phyloP scores from a whole-genome alignment of 768 basidiomycete species.

The Boletus coccyginus region DNA sequence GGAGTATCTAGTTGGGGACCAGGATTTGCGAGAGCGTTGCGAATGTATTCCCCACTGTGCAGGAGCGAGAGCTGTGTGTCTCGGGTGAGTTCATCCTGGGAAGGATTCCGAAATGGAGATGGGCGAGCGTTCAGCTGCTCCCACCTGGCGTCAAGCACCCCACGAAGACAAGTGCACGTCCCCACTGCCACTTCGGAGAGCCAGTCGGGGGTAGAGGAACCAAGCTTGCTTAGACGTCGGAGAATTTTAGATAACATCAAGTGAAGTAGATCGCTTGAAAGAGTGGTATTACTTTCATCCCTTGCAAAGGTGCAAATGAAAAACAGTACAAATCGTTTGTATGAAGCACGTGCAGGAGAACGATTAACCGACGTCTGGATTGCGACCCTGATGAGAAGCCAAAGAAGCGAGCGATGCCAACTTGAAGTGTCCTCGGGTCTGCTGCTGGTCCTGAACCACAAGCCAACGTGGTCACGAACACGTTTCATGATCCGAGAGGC shows the following conservation, averaged over 20 bases:
- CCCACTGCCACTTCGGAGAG: neutral
- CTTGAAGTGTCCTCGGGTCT: too few species aligned
- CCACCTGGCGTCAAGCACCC: neutral
- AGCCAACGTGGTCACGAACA: conserved; percentile 22
- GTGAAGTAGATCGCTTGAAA: conserved; percentile 22
- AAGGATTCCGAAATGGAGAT: neutral
- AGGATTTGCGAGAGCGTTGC: neutral
- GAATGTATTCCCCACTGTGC: neutral
- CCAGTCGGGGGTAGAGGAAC: neutral
- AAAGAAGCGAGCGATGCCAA: conserved; percentile 31
- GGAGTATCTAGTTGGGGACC: neutral
- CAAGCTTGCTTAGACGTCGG: conserved; percentile 18
- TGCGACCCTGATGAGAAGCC: conserved; percentile 32
- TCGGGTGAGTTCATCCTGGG: neutral
- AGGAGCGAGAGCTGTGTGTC: neutral
- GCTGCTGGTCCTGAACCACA: too few species aligned
- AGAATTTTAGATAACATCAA: conserved; percentile 21
- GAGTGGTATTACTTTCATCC: conserved; percentile 6
- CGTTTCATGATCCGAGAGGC: too few species aligned
- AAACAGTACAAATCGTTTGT: conserved; percentile 48
- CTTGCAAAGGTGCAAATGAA: conserved; percentile 30
- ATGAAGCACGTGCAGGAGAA: conserved; percentile 19
- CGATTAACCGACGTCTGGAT: conserved; percentile 25
- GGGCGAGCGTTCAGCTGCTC: neutral
- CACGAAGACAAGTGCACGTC: neutral